Base-by-base conservation (phyloP, 768 basidiomycete genomes). In the Pulveroboletus sp. region DNA sequence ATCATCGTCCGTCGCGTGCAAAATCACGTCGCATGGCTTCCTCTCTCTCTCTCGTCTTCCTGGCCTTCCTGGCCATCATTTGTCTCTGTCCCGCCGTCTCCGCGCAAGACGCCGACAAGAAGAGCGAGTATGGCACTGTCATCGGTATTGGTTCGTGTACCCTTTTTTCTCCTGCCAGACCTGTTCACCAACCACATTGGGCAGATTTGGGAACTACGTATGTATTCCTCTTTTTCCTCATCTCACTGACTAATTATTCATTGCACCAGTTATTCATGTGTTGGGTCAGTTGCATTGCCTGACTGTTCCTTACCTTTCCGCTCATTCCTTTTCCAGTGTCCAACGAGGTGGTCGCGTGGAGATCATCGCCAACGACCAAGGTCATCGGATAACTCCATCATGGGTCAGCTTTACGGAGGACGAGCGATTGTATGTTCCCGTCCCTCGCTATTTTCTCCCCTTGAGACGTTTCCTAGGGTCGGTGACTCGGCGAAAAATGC, bases 401-500 rank as follows among this genome's bases (percentile, higher is more conserved):
- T 91, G 88, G 88, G 88, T 90, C 53, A 72, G 77, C 61, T 90
- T 90, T 67, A 79, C 79, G 47, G 85, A 88, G 7, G 88, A 91
- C 0, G 88, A 90, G 67, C 80, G 88, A 65, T 76, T 85, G 80
- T 66, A 35, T 44, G 63, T 58, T 19, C 1, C 25, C 48, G 16
- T 19, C 0, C 23, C 5, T 12, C 2, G 1, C 14, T 8, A 21
- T 2, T 4, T 10, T 2, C 14, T 1, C 24, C 0, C 4, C 2
- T 25, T 53, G 1, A 47, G 33, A 0, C 1, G 19, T 2, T 27
- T 1, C 8, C 0, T 17, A 76, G 70, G 65, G 89, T 99, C 61
- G 95, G 97, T 62, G 95, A 99, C 69, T 80, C 84, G 51, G 95
- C 95, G 37, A 99, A 99, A 76, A 98, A 99, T 66, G 92, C 93